phyloP scores from a whole-genome alignment of 345 rosid genomes.

The Toxicodendron radicans region DNA sequence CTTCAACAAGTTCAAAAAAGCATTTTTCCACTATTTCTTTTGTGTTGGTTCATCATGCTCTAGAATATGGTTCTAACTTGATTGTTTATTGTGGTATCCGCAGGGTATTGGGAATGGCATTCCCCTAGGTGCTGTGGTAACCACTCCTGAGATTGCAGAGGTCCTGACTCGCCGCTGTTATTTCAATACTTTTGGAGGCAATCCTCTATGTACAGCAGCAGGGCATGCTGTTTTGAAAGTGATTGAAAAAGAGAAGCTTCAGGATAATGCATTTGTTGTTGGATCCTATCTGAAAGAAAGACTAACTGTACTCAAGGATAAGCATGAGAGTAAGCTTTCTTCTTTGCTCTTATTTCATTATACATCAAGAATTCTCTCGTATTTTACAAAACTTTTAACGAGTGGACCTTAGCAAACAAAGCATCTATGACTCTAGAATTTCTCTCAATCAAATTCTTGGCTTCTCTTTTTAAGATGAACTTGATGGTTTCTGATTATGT shows the following conservation, averaged over 20 bases:
- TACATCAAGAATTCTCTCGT: no score
- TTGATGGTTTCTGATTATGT: conserved; percentile 9
- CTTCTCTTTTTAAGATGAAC: neutral
- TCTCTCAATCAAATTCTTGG: neutral
- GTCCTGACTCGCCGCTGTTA: conserved; percentile 77
- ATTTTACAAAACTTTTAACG: no score
- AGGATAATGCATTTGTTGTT: conserved; percentile 73
- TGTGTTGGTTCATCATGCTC: neutral
- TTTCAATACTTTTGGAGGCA: conserved; percentile 95
- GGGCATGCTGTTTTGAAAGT: conserved; percentile 87
- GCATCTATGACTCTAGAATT: no score
- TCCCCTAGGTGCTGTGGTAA: conserved; percentile 97
- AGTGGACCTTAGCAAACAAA: no score
- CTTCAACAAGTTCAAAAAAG: neutral
- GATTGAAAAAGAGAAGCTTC: conserved; percentile 89
- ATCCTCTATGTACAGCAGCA: conserved; percentile 84
- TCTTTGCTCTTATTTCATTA: neutral
- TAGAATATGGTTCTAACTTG: neutral
- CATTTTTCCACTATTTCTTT: neutral
- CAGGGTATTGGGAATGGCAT: conserved; percentile 98
- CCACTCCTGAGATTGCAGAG: conserved; percentile 90
- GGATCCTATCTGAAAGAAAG: conserved; percentile 81
- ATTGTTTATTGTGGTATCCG: neutral
- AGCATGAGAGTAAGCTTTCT: conserved; percentile 61
- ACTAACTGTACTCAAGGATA: conserved; percentile 69